A percentile compares a stretch with the other conserved stretches of the same genome.
Conservation (phyloP, 2,329 filamentous ascomycete species). For the Xylariales sp. region DNA sequence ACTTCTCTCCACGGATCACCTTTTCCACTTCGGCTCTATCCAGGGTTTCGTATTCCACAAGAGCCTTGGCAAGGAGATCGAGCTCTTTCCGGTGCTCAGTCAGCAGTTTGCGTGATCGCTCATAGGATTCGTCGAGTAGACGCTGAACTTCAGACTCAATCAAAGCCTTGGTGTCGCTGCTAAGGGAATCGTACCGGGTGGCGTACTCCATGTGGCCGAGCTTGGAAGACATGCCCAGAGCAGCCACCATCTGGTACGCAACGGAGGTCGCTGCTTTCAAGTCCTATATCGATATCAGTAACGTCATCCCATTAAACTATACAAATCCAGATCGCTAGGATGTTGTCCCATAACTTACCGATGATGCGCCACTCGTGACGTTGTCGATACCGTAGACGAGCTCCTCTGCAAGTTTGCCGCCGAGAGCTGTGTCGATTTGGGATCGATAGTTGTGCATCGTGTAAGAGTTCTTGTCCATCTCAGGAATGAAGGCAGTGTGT, state of each 20-base stretch:
- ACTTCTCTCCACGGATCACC: constrained; percentile 80
- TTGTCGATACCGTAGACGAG: constrained; percentile 87
- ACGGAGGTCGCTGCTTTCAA: constrained; percentile 76
- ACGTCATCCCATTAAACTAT: no score
- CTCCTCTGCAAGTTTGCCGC: constrained; percentile 87
- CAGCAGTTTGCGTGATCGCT: constrained; percentile 68
- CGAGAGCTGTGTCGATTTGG: constrained; percentile 74
- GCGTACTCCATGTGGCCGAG: constrained; percentile 88
- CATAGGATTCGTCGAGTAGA: constrained; percentile 75
- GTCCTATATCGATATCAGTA: constrained; percentile 65
- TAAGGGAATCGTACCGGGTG: constrained; percentile 75
- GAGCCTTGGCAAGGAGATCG: constrained; percentile 79
- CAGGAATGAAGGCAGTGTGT: constrained; percentile 80
- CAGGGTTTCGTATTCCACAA: constrained; percentile 92
- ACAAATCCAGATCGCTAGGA: no score
- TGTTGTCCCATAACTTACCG: no score
- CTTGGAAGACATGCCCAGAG: constrained; percentile 81
- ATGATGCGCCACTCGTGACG: constrained; percentile 83
- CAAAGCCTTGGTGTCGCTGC: constrained; percentile 76
- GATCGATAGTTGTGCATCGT: constrained; percentile 82
- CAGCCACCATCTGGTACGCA: constrained; percentile 84
- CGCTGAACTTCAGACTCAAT: constrained; percentile 88
- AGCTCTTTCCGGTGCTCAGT: constrained; percentile 75
- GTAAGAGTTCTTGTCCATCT: constrained; percentile 88
- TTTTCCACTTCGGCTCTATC: constrained; percentile 85